Conservation (phyloP, 1,284 basidiomycete species). For the Ustilago esculenta region DNA sequence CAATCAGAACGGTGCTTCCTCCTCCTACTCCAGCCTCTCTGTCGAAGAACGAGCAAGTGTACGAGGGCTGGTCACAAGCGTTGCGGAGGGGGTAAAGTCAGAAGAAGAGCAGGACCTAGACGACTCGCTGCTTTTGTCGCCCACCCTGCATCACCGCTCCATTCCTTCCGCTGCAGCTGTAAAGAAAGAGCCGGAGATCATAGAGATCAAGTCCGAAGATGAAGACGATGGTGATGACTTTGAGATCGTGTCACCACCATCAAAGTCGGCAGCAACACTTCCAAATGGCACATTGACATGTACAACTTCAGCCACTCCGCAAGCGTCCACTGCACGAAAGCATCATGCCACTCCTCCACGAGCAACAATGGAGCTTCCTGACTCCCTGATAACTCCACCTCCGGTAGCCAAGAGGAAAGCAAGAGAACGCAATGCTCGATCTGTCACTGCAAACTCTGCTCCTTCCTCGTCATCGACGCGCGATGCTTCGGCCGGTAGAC, state of each 20-base stretch:
- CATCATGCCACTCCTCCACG: conserved; percentile 6
- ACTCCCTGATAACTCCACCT: conserved; percentile 11
- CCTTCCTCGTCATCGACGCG: conserved; percentile 4
- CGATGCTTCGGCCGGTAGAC: conserved; percentile 27
- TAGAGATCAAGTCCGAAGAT: conserved; percentile 49
- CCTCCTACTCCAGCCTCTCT: not conserved
- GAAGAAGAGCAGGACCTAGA: conserved; percentile 8
- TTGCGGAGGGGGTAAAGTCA: conserved; percentile 3
- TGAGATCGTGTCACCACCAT: conserved; percentile 27
- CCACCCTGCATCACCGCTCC: conserved; percentile 8
- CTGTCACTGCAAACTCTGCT: conserved; percentile 16
- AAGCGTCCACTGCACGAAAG: not conserved
- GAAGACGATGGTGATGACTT: conserved; percentile 37
- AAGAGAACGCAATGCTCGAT: conserved; percentile 26
- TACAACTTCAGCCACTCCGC: not conserved
- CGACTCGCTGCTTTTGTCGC: conserved; percentile 18
- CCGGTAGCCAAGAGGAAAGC: conserved; percentile 6
- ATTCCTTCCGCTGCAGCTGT: not conserved
- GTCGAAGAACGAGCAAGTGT: not conserved
- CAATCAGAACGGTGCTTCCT: not conserved
- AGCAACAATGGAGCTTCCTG: conserved; percentile 11
- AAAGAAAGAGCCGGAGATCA: conserved; percentile 29
- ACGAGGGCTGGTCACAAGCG: not conserved
- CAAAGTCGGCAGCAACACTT: not conserved
- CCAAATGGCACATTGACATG: no score